Evolutionary conservation across 805 yeast genomes (phyloP), one percentile per base, ranked within the genome.

Genomic region (Zygoascus flipseniorum): DNA sequence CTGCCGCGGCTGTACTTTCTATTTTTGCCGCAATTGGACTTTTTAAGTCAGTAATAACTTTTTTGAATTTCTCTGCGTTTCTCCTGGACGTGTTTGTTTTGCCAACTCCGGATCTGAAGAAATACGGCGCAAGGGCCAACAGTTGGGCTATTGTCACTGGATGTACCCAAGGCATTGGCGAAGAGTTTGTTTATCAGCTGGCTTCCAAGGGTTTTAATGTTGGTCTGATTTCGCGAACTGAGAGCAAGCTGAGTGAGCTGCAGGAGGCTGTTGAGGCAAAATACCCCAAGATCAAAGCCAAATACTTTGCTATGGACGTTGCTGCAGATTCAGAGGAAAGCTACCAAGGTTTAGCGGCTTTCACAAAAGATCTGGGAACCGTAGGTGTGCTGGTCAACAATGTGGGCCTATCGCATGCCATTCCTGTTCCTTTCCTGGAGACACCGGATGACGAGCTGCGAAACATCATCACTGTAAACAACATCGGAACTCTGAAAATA

Each of bases 121-220:
- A 80, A 65, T 89, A 89, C 64, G 96, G 97, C n/a, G 85, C 92
- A 28, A 46, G 31, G 26, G 20, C 16, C 18, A 74, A 75, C 10
- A 69, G 71, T 50, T 93, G 97, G 92, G 97, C 97, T n/a, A 86
- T 93, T 32, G 79, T 93, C 16, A 93, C 99, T 6, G 99, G 99
- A 54, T 95, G 97, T 2, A 88, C 97, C 48, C 98, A 93, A 67
- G 99, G 99, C 37, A 85, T 93, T 64, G 99, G 99, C 54, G 89
- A 90, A 67, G 96, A 93, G 68, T 93, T 80, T 65, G 83, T 97
- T 1, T 65, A 71, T 26, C 98, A 92, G 71, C 77, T 93, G 69
- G 99, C 98, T 11, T 69, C 76, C 52, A 82, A 78, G 59, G 96
- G 96, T 1, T 85, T 90, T 68, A 90, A 89, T 61, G 69, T 93